Conservation (phyloP, 768 basidiomycete species). For the Calvatia gigantea region DNA sequence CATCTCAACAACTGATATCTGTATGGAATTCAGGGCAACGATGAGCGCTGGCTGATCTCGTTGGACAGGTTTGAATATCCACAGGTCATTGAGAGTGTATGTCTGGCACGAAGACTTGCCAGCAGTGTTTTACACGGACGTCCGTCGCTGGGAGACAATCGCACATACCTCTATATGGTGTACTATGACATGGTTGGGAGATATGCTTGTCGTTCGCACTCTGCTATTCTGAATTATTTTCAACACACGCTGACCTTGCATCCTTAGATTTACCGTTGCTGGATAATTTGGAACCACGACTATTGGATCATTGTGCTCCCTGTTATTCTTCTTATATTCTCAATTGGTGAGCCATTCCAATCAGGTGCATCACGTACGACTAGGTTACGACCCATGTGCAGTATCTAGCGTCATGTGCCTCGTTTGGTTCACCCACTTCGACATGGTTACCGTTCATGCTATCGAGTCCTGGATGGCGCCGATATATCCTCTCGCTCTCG, state of each 20-base stretch:
- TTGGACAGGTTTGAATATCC: conserved; percentile 16
- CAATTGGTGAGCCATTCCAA: conserved; percentile 19
- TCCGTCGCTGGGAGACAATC: conserved; percentile 23
- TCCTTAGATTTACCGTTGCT: conserved; percentile 26
- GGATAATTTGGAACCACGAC: conserved; percentile 24
- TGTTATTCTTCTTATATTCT: conserved; percentile 17
- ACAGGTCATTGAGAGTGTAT: conserved; percentile 22
- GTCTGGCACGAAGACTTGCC: conserved; percentile 18
- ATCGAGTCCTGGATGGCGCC: conserved; percentile 17
- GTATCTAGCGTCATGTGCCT: conserved; percentile 19
- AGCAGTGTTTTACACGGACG: conserved; percentile 19
- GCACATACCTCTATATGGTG: conserved; percentile 20
- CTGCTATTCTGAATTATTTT: not conserved
- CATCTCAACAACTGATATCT: conserved; percentile 21
- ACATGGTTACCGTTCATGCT: conserved; percentile 3
- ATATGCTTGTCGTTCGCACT: conserved; percentile 23
- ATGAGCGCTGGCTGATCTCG: not conserved
- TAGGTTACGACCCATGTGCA: conserved; percentile 2
- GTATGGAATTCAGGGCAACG: conserved; percentile 11
- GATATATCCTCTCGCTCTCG: conserved; percentile 24
- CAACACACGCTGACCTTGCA: not conserved
- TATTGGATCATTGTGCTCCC: conserved; percentile 21
- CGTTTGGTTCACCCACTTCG: conserved; percentile 23
- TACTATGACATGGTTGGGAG: conserved; percentile 26
- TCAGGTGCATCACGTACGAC: too few species aligned